phyloP scores from a whole-genome alignment of 495 filamentous ascomycete species.

The Aspergillus conjunctus region DNA sequence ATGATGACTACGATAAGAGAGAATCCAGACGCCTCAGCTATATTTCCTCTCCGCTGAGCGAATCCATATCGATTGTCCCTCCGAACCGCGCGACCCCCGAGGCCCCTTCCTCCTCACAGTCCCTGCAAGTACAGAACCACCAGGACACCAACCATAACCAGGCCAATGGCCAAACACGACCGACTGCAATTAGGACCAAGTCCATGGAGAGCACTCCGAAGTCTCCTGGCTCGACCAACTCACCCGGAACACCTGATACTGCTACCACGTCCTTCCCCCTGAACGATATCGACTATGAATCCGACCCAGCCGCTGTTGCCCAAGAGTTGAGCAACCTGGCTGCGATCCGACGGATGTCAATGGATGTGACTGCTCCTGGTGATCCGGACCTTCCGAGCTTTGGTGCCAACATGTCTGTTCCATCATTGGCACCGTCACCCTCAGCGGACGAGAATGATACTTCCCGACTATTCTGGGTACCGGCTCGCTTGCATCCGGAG shows the following conservation, averaged over 20 bases:
- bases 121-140: conserved; percentile 34
- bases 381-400: conserved; percentile 94
- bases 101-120: conserved; percentile 45
- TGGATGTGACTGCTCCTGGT: conserved; percentile 89
- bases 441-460: conserved; percentile 81
- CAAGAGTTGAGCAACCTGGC: conserved; percentile 96
- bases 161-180: conserved; percentile 48
- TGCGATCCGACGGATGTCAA: conserved; percentile 94
- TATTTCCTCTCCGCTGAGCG: conserved; percentile 55
- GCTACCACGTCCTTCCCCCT: conserved; percentile 78
- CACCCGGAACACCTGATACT: conserved; percentile 59
- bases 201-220: conserved; percentile 53
- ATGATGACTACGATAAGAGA: conserved; percentile 71
- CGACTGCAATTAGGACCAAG: conserved; percentile 38
- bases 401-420: conserved; percentile 58
- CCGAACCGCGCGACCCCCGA: conserved; percentile 47
- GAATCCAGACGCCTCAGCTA: conserved; percentile 67
- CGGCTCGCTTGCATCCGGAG: conserved; percentile 90
- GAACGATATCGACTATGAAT: conserved; percentile 90
- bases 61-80: conserved; percentile 49
- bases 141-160: conserved; percentile 30
- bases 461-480: conserved; percentile 91
- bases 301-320: conserved; percentile 85
- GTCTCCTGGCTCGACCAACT: conserved; percentile 61
- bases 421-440: conserved; percentile 72